A percentile compares a stretch with the other conserved stretches of the same genome.
These are phyloP conservation scores for Bryum argenteum DNA, from an alignment of 225 moss, liverwort and hornwort species.

Conservation along the genomic window DNA sequence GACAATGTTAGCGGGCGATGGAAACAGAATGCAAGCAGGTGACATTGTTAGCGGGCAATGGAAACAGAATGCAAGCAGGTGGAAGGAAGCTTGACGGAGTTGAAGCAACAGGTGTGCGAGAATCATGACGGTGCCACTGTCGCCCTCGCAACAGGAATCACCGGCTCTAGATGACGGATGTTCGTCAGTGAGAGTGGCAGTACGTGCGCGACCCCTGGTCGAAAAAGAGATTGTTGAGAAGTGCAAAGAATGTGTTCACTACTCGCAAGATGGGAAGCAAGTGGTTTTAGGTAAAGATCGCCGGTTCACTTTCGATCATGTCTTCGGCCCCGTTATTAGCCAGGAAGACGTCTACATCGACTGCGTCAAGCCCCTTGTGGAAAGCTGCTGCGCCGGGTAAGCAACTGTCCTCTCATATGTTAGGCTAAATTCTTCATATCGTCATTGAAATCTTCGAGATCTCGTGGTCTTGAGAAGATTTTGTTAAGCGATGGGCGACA, in stretches of 20 bases:
- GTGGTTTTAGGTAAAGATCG: conserved; percentile 77
- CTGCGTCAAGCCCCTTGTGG: conserved; percentile 83
- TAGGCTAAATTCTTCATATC: background rate
- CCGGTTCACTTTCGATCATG: conserved; percentile 81
- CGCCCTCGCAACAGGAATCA: conserved; percentile 35
- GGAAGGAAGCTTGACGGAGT: conserved; percentile 14
- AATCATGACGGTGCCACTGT: conserved; percentile 50
- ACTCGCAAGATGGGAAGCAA: conserved; percentile 75
- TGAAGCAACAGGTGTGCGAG: background rate
- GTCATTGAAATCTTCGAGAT: background rate
- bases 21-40: background rate
- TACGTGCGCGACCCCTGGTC: conserved; percentile 75
- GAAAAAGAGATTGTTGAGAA: conserved; percentile 89
- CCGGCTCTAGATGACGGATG: conserved; percentile 43
- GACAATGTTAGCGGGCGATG: background rate
- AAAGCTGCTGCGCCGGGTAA: conserved; percentile 83
- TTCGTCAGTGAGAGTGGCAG: conserved; percentile 71
- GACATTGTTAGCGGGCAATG: conserved; percentile 20
- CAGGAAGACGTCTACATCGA: conserved; percentile 79
- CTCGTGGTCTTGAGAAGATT: background rate
- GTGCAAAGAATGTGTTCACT: conserved; percentile 79
- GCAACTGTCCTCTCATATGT: background rate
- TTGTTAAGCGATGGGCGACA: background rate
- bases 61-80: conserved; percentile 24
- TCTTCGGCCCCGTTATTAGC: conserved; percentile 63